These are phyloP conservation scores for Nyssa sinensis DNA, from an alignment of 148 eudicot species.

Conservation along the genomic window DNA sequence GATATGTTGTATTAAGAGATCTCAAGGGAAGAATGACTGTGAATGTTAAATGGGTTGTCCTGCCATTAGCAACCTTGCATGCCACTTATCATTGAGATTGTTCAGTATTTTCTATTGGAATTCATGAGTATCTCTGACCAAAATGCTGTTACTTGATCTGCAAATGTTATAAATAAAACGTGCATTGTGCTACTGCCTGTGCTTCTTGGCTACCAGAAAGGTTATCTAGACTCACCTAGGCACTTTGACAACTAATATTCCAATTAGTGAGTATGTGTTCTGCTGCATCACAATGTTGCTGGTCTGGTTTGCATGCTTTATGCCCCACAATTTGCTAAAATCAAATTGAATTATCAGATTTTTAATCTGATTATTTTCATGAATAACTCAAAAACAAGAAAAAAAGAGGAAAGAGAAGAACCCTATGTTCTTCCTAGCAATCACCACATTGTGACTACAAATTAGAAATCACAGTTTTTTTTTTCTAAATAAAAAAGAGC, in stretches of 20 bases:
- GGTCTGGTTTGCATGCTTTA: background rate
- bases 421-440: no score
- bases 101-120: no score
- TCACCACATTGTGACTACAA: no score
- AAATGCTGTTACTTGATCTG: background rate
- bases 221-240: background rate
- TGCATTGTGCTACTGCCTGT: background rate
- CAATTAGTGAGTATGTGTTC: background rate
- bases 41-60: no score
- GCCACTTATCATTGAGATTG: no score
- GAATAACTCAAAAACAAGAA: no score
- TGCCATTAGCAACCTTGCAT: no score
- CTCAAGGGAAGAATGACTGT: no score
- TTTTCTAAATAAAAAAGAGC: no score
- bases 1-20: background rate
- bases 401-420: no score
- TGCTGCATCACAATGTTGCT: background rate
- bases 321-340: background rate
- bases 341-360: no score
- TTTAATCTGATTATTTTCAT: background rate
- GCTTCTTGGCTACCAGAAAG: background rate
- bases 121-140: background rate
- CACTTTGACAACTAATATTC: background rate
- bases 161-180: background rate
- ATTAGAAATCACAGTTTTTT: no score